Conservation (phyloP, 805 yeast genomes). For the Priceomyces fermenticarens region DNA sequence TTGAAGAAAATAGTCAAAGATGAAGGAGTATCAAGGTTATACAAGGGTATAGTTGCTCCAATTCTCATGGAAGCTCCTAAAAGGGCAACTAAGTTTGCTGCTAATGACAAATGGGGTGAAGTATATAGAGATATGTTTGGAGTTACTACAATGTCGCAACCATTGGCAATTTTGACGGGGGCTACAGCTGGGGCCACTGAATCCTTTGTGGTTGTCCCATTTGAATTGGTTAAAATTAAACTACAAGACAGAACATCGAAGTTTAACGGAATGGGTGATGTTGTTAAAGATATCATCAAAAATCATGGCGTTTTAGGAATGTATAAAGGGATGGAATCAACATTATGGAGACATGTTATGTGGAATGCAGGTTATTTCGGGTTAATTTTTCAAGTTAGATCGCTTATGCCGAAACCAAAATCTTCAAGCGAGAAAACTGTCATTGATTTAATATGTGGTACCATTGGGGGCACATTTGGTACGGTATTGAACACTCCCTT, state of each 20-base stretch:
- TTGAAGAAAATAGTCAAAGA: slow-evolving; percentile 75
- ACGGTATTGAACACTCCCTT: slow-evolving; percentile 95
- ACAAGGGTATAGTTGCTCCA: slow-evolving; percentile 95
- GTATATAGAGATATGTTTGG: slow-evolving; percentile 73
- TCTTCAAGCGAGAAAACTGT: slow-evolving; percentile 70
- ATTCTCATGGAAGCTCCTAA: slow-evolving; percentile 99
- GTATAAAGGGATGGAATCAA: slow-evolving; percentile 94
- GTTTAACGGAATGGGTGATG: slow-evolving; percentile 83
- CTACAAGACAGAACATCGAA: slow-evolving; percentile 84
- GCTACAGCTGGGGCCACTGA: slow-evolving; percentile 99
- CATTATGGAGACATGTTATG: slow-evolving; percentile 91
- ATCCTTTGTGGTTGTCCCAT: slow-evolving; percentile 95
- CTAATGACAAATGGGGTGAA: slow-evolving; percentile 95
- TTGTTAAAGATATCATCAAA: slow-evolving; percentile 65
- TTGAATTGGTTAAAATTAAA: slow-evolving; percentile 92
- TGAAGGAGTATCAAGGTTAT: slow-evolving; percentile 82
- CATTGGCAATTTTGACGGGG: slow-evolving; percentile 86
- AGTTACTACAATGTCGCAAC: slow-evolving; percentile 67
- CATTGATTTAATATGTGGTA: slow-evolving; percentile 88
- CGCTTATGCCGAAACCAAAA: slow-evolving; percentile 73
- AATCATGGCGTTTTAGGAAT: slow-evolving; percentile 78
- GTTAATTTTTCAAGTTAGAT: slow-evolving; percentile 81
- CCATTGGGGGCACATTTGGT: slow-evolving; percentile 96
- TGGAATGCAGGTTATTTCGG: slow-evolving; percentile 99
- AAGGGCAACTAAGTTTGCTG: slow-evolving; percentile 97